A percentile compares a stretch with the other conserved stretches of the same genome.
phyloP scores from a whole-genome alignment of 768 basidiomycete genomes.

The Gautieria morchelliformis region DNA sequence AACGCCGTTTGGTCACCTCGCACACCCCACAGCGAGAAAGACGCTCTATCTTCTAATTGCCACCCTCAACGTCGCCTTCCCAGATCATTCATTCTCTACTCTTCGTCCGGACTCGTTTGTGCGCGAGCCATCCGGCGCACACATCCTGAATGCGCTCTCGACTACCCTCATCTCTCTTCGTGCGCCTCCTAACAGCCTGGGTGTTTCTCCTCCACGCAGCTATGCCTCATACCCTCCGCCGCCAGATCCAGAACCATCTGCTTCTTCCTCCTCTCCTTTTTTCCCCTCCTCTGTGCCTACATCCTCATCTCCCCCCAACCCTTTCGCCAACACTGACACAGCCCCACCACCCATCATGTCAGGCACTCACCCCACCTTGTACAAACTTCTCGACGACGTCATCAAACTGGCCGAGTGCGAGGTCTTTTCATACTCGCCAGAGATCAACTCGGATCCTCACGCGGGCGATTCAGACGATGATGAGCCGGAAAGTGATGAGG shows the following conservation, averaged over 20 bases:
- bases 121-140: constrained; percentile 60
- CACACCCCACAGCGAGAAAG: constrained; percentile 77
- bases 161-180: constrained; percentile 66
- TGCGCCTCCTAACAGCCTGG: constrained; percentile 39
- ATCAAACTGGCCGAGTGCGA: constrained; percentile 89
- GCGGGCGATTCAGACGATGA: constrained; percentile 73
- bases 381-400: constrained; percentile 80
- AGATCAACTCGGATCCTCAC: constrained; percentile 91
- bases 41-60: constrained; percentile 94
- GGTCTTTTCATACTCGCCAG: constrained; percentile 89
- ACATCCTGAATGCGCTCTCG: constrained; percentile 76
- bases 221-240: constrained; percentile 83
- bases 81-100: constrained; percentile 94
- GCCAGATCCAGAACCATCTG: constrained; percentile 33
- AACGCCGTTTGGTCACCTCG: constrained; percentile 87
- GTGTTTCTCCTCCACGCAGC: constrained; percentile 60
- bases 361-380: constrained; percentile 83
- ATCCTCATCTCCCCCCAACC: constrained; percentile 58
- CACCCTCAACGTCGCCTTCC: constrained; percentile 94
- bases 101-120: constrained; percentile 85
- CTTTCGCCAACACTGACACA: constrained; percentile 50
- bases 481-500: constrained; percentile 41
- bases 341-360: constrained; percentile 65
- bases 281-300: constrained; percentile 70
- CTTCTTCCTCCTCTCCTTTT: constrained; percentile 24